phyloP scores from a whole-genome alignment of 23 red algal species.

The Cyanidium caldarium region DNA sequence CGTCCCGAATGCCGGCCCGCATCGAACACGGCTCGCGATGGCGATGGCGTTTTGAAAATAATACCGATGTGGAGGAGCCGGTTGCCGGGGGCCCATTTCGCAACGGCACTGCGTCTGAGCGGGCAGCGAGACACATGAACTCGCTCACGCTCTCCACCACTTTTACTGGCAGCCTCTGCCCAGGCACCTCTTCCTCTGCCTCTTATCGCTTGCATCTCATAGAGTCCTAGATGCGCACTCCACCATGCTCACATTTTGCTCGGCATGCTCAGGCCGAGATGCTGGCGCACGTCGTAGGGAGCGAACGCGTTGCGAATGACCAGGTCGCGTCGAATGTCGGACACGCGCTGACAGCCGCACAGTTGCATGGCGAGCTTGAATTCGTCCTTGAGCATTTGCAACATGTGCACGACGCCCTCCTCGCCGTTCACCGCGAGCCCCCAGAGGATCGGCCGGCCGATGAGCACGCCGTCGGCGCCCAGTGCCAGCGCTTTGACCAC shows the following conservation, averaged over 20 bases:
- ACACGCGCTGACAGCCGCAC: conserved; percentile 20
- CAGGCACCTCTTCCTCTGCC: no score
- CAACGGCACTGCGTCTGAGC: no score
- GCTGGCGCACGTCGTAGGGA: conserved; percentile 12
- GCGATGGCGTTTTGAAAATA: no score
- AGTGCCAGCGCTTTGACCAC: conserved; percentile 79
- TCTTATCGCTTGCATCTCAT: no score
- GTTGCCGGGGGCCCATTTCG: no score
- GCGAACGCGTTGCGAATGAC: conserved; percentile 16
- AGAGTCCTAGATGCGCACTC: no score
- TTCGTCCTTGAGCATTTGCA: conserved; percentile 18
- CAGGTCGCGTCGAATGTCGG: conserved; percentile 8
- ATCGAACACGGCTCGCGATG: no score
- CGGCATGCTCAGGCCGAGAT: neutral
- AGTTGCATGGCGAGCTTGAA: conserved; percentile 46
- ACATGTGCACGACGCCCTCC: conserved; percentile 16
- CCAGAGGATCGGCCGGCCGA: conserved; percentile 62
- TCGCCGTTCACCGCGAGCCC: conserved; percentile 48
- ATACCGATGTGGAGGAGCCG: no score
- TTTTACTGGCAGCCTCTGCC: no score
- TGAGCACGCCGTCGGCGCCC: conserved; percentile 59
- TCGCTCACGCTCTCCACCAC: no score
- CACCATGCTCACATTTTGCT: neutral
- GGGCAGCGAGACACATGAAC: no score
- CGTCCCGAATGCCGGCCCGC: no score